A percentile compares a stretch with the other conserved stretches of the same genome.
Evolutionary conservation across 1,139 yeast genomes (phyloP).

Genomic region (Diutina pseudorugosa): DNA sequence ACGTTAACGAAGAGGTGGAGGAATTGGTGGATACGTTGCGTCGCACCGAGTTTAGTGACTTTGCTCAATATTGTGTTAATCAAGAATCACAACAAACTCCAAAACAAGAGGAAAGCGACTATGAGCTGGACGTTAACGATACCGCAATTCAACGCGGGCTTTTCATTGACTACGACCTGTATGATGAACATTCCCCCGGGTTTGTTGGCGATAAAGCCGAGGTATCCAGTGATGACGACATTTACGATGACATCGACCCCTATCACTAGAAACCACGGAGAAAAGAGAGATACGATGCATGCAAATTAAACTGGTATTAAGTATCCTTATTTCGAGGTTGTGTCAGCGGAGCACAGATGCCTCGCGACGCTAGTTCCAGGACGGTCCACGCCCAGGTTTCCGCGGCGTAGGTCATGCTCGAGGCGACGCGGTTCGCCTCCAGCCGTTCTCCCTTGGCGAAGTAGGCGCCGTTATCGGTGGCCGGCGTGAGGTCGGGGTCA

Average conservation of each 20-base stretch:
- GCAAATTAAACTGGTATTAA: slow-evolving; percentile 8
- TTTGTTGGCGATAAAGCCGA: neutral
- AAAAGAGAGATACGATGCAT: neutral
- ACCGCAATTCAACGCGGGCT: neutral
- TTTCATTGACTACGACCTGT: slow-evolving; percentile 2
- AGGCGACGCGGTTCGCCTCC: slow-evolving; percentile 46
- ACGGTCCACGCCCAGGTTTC: slow-evolving; percentile 82
- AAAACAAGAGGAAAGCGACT: slow-evolving; percentile 10
- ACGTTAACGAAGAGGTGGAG: neutral
- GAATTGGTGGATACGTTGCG: slow-evolving; percentile 7
- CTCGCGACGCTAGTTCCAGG: slow-evolving; percentile 41
- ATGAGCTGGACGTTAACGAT: slow-evolving; percentile 8
- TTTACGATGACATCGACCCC: neutral
- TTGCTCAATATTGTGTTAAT: slow-evolving; percentile 7
- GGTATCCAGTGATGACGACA: neutral
- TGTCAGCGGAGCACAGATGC: slow-evolving; percentile 11
- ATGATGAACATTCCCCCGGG: neutral
- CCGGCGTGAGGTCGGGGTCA: slow-evolving; percentile 36
- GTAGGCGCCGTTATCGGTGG: slow-evolving; percentile 58
- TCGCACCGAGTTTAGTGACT: slow-evolving; percentile 8
- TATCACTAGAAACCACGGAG: slow-evolving; percentile 6
- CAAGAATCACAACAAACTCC: too few species aligned
- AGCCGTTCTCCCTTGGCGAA: slow-evolving; percentile 46
- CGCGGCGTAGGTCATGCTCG: slow-evolving; percentile 49
- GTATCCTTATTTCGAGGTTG: neutral